Percentiles rank a stretch among this genome's conserved stretches.
Conservation (phyloP, 176 grass and related monocot genomes). For the Musa schizocarpa region DNA sequence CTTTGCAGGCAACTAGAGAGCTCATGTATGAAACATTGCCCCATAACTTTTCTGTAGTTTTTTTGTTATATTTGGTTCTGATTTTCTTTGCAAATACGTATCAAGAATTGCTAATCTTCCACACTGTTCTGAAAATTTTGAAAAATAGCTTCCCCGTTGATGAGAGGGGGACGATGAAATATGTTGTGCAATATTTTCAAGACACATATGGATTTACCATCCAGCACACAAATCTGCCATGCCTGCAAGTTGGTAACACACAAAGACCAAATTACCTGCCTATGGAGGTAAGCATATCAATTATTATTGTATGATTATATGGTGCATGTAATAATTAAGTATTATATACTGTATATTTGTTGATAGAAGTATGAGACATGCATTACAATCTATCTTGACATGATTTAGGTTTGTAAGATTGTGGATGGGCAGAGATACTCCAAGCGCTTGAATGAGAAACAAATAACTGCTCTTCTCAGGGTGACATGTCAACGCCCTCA, state of each 20-base stretch:
- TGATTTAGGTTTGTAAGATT: slow-evolving; percentile 53
- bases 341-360: slow-evolving; percentile 8
- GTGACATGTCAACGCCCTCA: slow-evolving; percentile 29
- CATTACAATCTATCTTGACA: neutral
- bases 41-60: neutral
- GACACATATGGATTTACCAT: slow-evolving; percentile 34
- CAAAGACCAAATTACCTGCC: slow-evolving; percentile 55
- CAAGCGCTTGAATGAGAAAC: slow-evolving; percentile 34
- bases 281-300: slow-evolving; percentile 44
- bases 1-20: slow-evolving; percentile 61
- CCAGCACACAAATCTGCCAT: slow-evolving; percentile 37
- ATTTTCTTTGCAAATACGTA: slow-evolving; percentile 2
- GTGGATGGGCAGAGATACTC: slow-evolving; percentile 45
- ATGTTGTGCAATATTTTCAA: slow-evolving; percentile 41
- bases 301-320: neutral
- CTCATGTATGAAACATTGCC: slow-evolving; percentile 43
- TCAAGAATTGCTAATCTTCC: slow-evolving; percentile 9
- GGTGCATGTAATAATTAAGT: slow-evolving; percentile 1
- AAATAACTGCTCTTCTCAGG: slow-evolving; percentile 27
- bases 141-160: slow-evolving; percentile 68
- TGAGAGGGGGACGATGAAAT: slow-evolving; percentile 46
- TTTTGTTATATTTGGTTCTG: neutral
- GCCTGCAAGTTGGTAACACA: slow-evolving; percentile 48
- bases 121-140: neutral
- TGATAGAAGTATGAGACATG: neutral